Percentiles rank a stretch among this genome's conserved stretches.
Evolutionary conservation across 306 rosid species (phyloP).

Genomic region (Erythrophleum fordii): DNA sequence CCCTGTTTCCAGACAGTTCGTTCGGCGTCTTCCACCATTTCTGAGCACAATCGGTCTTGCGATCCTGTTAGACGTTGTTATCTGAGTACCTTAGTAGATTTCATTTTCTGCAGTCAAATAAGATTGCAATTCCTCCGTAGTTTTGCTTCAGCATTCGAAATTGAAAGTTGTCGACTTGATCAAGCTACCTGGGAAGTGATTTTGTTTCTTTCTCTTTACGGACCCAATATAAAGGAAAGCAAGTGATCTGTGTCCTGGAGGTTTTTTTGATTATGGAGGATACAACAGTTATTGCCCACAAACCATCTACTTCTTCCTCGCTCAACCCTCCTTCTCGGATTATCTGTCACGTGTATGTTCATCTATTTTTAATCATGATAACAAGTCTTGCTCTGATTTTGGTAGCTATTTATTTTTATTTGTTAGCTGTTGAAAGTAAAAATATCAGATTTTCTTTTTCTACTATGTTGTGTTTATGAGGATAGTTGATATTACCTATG

Average conservation of each 20-base stretch:
- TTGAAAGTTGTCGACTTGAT: background rate
- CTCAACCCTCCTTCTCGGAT: constrained; percentile 59
- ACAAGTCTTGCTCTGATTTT: background rate
- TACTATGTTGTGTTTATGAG: background rate
- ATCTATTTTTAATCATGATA: constrained; percentile 11
- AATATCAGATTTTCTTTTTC: background rate
- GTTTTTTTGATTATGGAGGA: constrained; percentile 65
- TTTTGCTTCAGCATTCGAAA: background rate
- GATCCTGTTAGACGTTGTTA: background rate
- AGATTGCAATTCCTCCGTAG: background rate
- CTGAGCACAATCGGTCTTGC: background rate
- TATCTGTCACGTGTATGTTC: constrained; percentile 82
- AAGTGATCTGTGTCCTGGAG: constrained; percentile 8
- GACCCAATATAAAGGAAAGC: background rate
- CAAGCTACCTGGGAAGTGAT: background rate
- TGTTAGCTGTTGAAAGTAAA: background rate
- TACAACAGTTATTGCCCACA: constrained; percentile 49
- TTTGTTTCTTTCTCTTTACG: background rate
- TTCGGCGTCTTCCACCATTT: background rate
- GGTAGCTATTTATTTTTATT: background rate
- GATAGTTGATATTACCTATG: background rate
- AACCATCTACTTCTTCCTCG: constrained; percentile 57
- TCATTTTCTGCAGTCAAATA: background rate
- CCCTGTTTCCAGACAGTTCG: background rate
- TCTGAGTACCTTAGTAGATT: background rate